phyloP scores from a whole-genome alignment of 163 green algal genomes.

The Smithsoniella earleae region DNA sequence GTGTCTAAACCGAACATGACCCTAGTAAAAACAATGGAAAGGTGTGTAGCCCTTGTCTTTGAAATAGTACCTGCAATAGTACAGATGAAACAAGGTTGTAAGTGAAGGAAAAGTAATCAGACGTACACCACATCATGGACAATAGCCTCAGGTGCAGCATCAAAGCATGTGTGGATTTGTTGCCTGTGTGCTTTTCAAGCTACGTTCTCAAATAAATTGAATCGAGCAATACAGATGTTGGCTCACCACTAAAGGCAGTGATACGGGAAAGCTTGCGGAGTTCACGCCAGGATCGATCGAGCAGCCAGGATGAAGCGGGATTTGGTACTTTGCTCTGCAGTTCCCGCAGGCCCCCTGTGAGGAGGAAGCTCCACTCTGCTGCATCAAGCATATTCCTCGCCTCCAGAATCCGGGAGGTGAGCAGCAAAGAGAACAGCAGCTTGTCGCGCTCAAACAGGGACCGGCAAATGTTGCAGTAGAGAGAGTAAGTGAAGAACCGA shows the following conservation, averaged over 20 bases:
- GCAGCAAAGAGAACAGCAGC: constrained; percentile 76
- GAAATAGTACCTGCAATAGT: no score
- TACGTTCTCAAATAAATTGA: no score
- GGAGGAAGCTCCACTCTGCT: constrained; percentile 64
- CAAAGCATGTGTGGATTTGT: no score
- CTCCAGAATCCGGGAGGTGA: constrained; percentile 60
- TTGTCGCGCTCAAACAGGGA: constrained; percentile 84
- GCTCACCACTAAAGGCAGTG: neutral
- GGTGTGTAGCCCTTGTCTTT: no score
- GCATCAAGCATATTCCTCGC: constrained; percentile 45
- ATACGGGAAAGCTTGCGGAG: constrained; percentile 42
- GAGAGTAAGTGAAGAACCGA: constrained; percentile 65
- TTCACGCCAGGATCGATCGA: constrained; percentile 55
- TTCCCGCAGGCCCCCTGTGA: constrained; percentile 57
- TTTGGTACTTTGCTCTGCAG: constrained; percentile 36
- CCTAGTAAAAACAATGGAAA: no score
- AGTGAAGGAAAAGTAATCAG: no score
- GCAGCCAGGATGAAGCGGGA: constrained; percentile 49
- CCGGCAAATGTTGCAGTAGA: constrained; percentile 63
- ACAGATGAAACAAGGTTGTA: no score
- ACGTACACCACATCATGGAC: no score
- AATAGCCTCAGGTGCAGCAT: no score
- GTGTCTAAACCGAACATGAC: no score
- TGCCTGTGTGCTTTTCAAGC: no score
- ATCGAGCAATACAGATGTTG: no score